Percentiles rank a stretch among this genome's conserved stretches.
These are phyloP conservation scores for Chiua virens DNA, from an alignment of 768 basidiomycete genomes.

Conservation along the genomic window DNA sequence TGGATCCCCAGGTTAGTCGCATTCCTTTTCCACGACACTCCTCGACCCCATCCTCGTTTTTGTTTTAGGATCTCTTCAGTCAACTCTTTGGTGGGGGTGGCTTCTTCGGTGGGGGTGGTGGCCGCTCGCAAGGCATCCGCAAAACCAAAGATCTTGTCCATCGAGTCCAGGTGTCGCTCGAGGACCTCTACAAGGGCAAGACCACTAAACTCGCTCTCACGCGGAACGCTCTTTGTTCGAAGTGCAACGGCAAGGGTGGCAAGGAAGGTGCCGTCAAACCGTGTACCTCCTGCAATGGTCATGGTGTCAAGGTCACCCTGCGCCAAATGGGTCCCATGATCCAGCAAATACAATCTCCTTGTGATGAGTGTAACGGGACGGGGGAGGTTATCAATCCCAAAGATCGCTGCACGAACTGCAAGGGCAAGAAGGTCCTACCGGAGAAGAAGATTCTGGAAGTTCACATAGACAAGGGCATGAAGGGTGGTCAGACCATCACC, in stretches of 20 bases:
- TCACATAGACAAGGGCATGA: conserved; percentile 98
- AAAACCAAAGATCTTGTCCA: conserved; percentile 99
- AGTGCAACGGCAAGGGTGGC: conserved; percentile 95
- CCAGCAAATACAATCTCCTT: conserved; percentile 95
- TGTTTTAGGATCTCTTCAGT: conserved; percentile 84
- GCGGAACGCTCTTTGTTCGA: conserved; percentile 89
- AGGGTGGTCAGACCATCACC: conserved; percentile 85
- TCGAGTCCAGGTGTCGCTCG: conserved; percentile 92
- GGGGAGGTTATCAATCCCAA: conserved; percentile 94
- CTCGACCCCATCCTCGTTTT: not conserved
- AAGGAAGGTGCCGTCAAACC: conserved; percentile 92
- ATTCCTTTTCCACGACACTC: not conserved
- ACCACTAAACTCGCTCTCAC: conserved; percentile 97
- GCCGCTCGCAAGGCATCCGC: conserved; percentile 69
- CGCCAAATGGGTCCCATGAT: conserved; percentile 99
- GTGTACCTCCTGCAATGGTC: conserved; percentile 80
- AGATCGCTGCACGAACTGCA: conserved; percentile 89
- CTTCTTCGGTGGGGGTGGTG: conserved; percentile 70
- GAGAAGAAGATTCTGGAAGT: conserved; percentile 99
- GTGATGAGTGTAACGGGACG: conserved; percentile 90
- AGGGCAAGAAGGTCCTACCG: conserved; percentile 90
- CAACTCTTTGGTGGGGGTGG: conserved; percentile 90
- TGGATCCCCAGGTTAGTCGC: conserved; percentile 85
- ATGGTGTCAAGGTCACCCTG: conserved; percentile 86
- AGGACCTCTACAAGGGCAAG: conserved; percentile 99